A percentile compares a stretch with the other conserved stretches of the same genome.
Evolutionary conservation across 768 basidiomycete species (phyloP).

Genomic region (Xerocomellus amylosporus): DNA sequence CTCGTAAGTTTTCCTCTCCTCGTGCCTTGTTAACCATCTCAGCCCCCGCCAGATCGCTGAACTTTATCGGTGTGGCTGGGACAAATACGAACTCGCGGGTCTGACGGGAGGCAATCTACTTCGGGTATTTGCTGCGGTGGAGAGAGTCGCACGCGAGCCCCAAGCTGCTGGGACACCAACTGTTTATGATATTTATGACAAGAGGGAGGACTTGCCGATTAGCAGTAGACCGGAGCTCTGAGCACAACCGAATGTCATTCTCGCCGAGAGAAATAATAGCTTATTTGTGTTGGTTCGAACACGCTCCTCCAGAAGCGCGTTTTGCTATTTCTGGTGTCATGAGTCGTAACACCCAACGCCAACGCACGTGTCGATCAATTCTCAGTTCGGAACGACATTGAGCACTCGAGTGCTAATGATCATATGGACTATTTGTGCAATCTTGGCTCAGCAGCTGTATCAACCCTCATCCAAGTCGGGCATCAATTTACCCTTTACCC

Average conservation of each 20-base stretch:
- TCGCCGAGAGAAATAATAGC: not conserved
- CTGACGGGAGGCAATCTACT: constrained; percentile 84
- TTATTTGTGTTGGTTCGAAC: not conserved
- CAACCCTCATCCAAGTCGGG: constrained; percentile 91
- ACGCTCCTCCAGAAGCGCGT: not conserved
- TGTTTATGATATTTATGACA: constrained; percentile 69
- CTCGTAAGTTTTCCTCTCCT: constrained; percentile 46
- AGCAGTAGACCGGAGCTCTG: constrained; percentile 6
- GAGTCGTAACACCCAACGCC: too few relatives aligned
- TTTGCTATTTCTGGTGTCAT: not conserved
- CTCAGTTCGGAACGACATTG: too few relatives aligned
- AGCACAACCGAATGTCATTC: not conserved
- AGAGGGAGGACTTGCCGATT: constrained; percentile 63
- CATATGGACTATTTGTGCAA: constrained; percentile 75
- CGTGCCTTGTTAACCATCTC: not conserved
- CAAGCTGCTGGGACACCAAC: constrained; percentile 54
- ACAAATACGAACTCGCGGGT: constrained; percentile 71
- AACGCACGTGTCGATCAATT: not conserved
- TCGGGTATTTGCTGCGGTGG: constrained; percentile 75
- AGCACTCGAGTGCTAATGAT: constrained; percentile 25
- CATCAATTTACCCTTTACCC: constrained; percentile 80
- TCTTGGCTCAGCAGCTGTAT: constrained; percentile 83
- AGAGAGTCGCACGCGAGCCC: constrained; percentile 62
- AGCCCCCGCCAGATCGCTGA: constrained; percentile 65
- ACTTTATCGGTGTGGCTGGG: constrained; percentile 85